Evolutionary conservation across 106 monocot species (phyloP).

Genomic region (Acanthochlamys bracteata): DNA sequence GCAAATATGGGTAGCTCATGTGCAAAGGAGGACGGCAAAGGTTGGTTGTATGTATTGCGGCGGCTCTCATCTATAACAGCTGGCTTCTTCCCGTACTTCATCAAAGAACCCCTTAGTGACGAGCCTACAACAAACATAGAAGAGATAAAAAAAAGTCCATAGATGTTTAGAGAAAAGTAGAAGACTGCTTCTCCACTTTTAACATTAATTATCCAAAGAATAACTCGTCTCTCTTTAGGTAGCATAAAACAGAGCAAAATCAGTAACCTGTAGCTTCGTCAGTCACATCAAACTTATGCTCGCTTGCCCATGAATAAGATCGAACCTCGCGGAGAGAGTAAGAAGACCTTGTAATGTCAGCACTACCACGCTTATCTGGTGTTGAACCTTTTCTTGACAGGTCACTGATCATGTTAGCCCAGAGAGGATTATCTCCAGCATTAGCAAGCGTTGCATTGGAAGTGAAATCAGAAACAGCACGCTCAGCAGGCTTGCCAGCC

Average conservation of each 20-base stretch:
- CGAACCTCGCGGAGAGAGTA: conserved; percentile 26
- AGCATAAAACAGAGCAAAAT: neutral
- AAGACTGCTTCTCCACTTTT: neutral
- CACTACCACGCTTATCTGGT: conserved; percentile 16
- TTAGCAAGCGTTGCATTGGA: conserved; percentile 34
- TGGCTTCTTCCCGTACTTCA: conserved; percentile 47
- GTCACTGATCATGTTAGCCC: conserved; percentile 13
- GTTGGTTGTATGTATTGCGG: conserved; percentile 56
- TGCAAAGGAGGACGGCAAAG: conserved; percentile 12
- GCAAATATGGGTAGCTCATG: conserved; percentile 29
- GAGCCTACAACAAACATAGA: conserved; percentile 30
- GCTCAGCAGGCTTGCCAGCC: conserved; percentile 28
- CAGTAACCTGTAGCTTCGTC: conserved; percentile 47
- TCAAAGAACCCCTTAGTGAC: conserved; percentile 19
- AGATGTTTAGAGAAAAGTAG: neutral
- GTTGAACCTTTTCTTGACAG: conserved; percentile 18
- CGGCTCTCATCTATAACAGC: conserved; percentile 52
- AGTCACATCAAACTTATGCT: conserved; percentile 45
- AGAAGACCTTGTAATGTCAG: conserved; percentile 13
- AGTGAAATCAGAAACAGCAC: conserved; percentile 23
- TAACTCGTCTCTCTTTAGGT: neutral
- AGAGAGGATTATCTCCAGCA: conserved; percentile 22
- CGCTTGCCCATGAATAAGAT: conserved; percentile 26
- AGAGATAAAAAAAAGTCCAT: neutral
- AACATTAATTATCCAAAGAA: neutral